Evolutionary conservation across 2,329 filamentous ascomycete genomes (phyloP), one percentile per base, ranked within the genome.

Genomic region (Arthrobotrys conoides): DNA sequence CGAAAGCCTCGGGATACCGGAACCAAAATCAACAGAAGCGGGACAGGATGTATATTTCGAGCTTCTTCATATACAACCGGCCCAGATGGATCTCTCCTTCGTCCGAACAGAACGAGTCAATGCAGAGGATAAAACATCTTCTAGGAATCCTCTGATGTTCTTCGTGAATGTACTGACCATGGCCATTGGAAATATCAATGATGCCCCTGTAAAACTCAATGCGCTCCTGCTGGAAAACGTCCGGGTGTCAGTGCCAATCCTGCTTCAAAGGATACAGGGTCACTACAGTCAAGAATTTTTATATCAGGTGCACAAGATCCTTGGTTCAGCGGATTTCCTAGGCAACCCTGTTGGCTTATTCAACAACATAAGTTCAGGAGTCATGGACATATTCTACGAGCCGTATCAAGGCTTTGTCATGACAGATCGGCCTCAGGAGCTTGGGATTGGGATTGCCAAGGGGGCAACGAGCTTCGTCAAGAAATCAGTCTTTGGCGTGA

Each of bases 111-210:
- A 99, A 84, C 90, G 94, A 10, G 92, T 99, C 85, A 99, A 99
- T 81, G 95, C 93, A 1, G 95, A 98, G 84, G 94, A 98, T 84
- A 96, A 96, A 82, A 92, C 94, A 57, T 93, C 93, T 14, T 93
- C 93, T 0, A 90, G 90, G 49, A 99, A 97, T 83, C 96, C 96
- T 0, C 88, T 99, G 84, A 98, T 98, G 94, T 99, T 98, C 86
- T 94, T 97, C 83, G 91, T 98, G 84, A 98, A 99, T 83, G 93
- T 98, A 81, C 91, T 99, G 87, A 98, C 96, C 0, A 99, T 99
- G 96, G 97, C 96, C 14, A 96, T 99, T 82, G 96, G 96, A 80
- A 99, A 99, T 82, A 93, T 99, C 87, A 99, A 99, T 82, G 96
- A 99, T 85, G 96, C 96, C 5, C 96, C 96, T 0, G 91, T 99